These are phyloP conservation scores for Hansenula anomala DNA, from an alignment of 1,139 yeast genomes.

Conservation along the genomic window DNA sequence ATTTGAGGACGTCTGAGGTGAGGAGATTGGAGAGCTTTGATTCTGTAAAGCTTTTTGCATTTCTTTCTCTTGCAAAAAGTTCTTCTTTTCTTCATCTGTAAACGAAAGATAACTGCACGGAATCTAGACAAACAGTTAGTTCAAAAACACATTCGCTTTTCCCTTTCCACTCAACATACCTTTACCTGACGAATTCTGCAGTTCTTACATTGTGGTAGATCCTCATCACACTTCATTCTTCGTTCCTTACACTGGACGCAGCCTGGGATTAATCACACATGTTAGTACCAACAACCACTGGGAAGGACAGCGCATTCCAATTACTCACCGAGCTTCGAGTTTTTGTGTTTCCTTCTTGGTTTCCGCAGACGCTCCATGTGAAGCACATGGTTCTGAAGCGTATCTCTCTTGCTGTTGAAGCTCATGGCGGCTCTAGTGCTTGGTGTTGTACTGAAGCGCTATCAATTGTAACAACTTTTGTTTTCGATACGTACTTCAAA, in stretches of 20 bases:
- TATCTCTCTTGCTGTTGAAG: background rate
- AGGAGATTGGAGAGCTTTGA: background rate
- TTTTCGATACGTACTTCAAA: too few relatives aligned
- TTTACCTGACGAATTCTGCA: constrained; percentile 21
- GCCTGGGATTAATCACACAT: constrained; percentile 13
- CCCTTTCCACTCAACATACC: constrained; percentile 4
- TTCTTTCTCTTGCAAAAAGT: constrained; percentile 9
- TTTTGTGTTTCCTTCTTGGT: constrained; percentile 21
- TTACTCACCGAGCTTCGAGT: constrained; percentile 22
- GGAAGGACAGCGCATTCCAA: too few relatives aligned
- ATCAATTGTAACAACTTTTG: too few relatives aligned
- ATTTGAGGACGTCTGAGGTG: background rate
- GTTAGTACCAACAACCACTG: too few relatives aligned
- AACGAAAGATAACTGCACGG: constrained; percentile 20
- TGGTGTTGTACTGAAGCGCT: too few relatives aligned
- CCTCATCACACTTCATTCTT: constrained; percentile 22
- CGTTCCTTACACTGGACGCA: constrained; percentile 22
- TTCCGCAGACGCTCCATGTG: constrained; percentile 7
- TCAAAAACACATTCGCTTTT: too few relatives aligned
- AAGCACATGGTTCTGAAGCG: background rate
- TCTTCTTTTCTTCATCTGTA: constrained; percentile 14
- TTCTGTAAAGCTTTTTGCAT: constrained; percentile 1
- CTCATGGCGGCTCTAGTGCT: too few relatives aligned
- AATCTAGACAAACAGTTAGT: constrained; percentile 4
- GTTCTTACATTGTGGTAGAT: constrained; percentile 20